These are phyloP conservation scores for Jacaranda mimosifolia DNA, from an alignment of 257 asterid genomes.

Conservation along the genomic window DNA sequence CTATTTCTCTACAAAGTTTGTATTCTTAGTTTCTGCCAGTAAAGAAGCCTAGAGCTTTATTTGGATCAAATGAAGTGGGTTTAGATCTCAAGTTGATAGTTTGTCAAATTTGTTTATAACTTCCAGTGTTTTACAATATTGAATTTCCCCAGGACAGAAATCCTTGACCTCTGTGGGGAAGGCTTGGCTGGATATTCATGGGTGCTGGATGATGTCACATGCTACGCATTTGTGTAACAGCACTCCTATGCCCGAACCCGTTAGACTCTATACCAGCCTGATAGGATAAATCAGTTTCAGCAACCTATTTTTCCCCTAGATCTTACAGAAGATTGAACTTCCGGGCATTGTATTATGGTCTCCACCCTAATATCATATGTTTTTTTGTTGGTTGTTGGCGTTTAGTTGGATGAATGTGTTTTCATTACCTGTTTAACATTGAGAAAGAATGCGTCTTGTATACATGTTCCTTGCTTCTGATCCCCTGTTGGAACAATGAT, in stretches of 20 bases:
- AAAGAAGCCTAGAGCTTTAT: slow-evolving; percentile 16
- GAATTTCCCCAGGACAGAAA: background rate
- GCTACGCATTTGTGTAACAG: slow-evolving; percentile 11
- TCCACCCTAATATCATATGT: background rate
- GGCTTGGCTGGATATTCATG: background rate
- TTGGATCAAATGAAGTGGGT: slow-evolving; percentile 1
- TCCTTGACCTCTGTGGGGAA: background rate
- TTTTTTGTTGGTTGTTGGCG: background rate
- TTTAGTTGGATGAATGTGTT: background rate
- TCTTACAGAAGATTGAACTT: background rate
- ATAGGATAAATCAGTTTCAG: background rate
- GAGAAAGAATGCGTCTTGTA: background rate
- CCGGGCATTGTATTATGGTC: background rate
- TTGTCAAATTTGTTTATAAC: slow-evolving; percentile 3
- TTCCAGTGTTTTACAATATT: background rate
- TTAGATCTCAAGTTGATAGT: slow-evolving; percentile 23
- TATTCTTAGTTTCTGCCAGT: slow-evolving; percentile 10
- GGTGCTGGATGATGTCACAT: slow-evolving; percentile 5
- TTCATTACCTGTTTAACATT: background rate
- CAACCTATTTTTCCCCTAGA: background rate
- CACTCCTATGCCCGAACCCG: background rate
- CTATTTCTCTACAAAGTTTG: background rate
- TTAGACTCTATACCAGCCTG: background rate
- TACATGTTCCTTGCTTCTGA: background rate
- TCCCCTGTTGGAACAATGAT: background rate